Conservation (phyloP, 257 asterid genomes). For the Nicotiana obtusifolia region DNA sequence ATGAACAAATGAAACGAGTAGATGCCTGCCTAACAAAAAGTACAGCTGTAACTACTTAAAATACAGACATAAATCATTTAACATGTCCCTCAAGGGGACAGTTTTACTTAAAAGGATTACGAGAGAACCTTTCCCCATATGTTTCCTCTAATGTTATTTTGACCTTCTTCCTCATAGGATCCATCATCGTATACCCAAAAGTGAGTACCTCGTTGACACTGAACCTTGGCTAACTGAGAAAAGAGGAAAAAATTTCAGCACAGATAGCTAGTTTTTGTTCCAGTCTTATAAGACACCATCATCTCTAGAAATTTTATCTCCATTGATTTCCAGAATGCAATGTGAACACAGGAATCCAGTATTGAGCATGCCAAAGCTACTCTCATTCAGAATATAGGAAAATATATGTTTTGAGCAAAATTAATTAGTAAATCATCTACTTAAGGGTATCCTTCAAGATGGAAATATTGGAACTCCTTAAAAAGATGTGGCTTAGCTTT, state of each 20-base stretch:
- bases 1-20: constrained; percentile 58
- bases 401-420: not conserved
- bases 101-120: constrained; percentile 14
- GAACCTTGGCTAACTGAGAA: constrained; percentile 66
- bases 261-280: not conserved
- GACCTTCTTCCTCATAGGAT: constrained; percentile 85
- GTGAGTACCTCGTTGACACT: constrained; percentile 56
- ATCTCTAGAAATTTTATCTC: not conserved
- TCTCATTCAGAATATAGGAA: not conserved
- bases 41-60: constrained; percentile 36
- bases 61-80: not conserved
- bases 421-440: constrained; percentile 1
- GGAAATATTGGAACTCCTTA: not conserved
- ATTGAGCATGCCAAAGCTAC: not conserved
- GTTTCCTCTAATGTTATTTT: constrained; percentile 66
- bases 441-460: not conserved
- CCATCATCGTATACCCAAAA: constrained; percentile 92
- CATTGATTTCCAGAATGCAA: not conserved
- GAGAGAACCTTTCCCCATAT: constrained; percentile 74
- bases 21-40: constrained; percentile 61
- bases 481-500: not conserved
- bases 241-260: constrained; percentile 12
- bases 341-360: not conserved
- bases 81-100: constrained; percentile 10
- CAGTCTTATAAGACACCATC: not conserved